phyloP scores from a whole-genome alignment of 1,284 basidiomycete species.

The Athelia psychrophila region DNA sequence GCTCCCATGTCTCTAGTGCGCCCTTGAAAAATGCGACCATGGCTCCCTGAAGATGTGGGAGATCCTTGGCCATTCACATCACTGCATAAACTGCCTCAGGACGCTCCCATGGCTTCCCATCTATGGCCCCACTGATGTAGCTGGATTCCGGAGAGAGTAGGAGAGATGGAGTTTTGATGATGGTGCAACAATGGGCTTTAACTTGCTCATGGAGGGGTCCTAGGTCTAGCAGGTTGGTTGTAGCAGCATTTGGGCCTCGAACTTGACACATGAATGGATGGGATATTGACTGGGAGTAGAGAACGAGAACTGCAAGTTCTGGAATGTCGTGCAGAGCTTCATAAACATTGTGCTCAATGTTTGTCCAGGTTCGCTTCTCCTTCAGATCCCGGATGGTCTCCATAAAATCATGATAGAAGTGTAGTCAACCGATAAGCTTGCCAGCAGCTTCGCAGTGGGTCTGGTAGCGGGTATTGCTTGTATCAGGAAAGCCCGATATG shows the following conservation, averaged over 20 bases:
- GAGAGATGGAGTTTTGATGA: conserved; percentile 17
- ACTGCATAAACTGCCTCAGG: conserved; percentile 19
- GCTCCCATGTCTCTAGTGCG: conserved; percentile 18
- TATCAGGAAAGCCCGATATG: conserved; percentile 8
- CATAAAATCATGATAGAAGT: conserved; percentile 15
- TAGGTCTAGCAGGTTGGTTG: conserved; percentile 1
- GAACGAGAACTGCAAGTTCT: neutral
- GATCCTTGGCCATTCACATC: conserved; percentile 1
- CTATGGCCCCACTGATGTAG: conserved; percentile 11
- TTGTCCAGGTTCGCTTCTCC: conserved; percentile 14
- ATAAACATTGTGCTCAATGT: conserved; percentile 28
- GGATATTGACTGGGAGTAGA: conserved; percentile 2
- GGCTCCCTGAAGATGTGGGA: conserved; percentile 9
- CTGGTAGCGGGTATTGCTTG: conserved; percentile 11
- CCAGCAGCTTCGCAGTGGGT: conserved; percentile 6
- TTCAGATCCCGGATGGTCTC: conserved; percentile 22
- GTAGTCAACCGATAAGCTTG: conserved; percentile 2
- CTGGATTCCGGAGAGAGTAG: conserved; percentile 9
- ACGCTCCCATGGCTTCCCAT: conserved; percentile 20
- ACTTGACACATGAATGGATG: conserved; percentile 1
- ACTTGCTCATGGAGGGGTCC: conserved; percentile 4
- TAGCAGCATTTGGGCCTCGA: neutral
- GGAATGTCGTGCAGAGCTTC: conserved; percentile 19
- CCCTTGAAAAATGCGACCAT: conserved; percentile 13
- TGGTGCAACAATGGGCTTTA: conserved; percentile 7